These are phyloP conservation scores for Triangularia verruculosa DNA, from an alignment of 2,329 filamentous ascomycete genomes.

Conservation along the genomic window DNA sequence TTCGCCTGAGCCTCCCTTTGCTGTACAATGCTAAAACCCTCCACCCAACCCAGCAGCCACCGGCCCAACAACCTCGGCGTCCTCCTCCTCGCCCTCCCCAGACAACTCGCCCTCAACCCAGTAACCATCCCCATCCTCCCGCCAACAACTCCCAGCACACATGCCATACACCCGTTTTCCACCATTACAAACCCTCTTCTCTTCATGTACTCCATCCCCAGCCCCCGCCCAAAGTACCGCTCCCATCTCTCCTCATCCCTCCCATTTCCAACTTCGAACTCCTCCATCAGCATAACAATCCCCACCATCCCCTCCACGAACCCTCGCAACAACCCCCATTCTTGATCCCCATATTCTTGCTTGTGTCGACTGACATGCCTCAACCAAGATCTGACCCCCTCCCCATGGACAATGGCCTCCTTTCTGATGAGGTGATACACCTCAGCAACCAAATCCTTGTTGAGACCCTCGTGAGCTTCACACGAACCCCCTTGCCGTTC, in stretches of 20 bases:
- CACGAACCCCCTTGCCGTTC: neutral
- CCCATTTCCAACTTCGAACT: neutral
- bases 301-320: neutral
- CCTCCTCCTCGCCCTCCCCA: conserved; percentile 35
- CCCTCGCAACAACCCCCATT: neutral
- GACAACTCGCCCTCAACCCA: conserved; percentile 45
- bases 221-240: neutral
- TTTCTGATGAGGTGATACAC: neutral
- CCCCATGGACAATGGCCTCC: neutral
- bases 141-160: conserved; percentile 49
- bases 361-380: neutral
- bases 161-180: conserved; percentile 48
- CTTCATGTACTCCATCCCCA: conserved; percentile 12
- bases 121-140: conserved; percentile 40
- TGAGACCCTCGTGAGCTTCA: neutral
- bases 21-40: conserved; percentile 27
- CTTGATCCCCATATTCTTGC: neutral
- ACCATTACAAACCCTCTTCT: conserved; percentile 27
- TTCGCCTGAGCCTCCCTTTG: conserved; percentile 9
- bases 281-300: neutral
- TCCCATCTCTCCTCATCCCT: neutral
- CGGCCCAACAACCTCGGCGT: conserved; percentile 39
- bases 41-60: conserved; percentile 45
- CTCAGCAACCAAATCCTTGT: neutral
- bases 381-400: neutral